Evolutionary conservation across 306 rosid genomes (phyloP), one percentile per base, ranked within the genome.

Genomic region (Astragalus glycyphyllos): DNA sequence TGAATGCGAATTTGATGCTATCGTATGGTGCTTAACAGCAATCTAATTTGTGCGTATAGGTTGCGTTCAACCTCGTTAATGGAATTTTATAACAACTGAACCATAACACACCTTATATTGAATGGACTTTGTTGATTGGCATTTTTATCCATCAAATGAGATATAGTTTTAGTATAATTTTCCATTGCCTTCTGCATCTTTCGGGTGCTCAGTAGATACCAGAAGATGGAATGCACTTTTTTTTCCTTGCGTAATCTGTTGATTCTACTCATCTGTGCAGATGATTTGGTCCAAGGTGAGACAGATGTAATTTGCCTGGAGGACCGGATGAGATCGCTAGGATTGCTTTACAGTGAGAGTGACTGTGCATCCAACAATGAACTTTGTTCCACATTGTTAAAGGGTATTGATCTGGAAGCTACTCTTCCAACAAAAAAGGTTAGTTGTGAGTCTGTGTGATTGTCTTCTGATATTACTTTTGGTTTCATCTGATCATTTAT

Each of bases 381-480:
- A 70, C 74, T 63, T 8, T 79, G 65, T 59, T 91, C 89, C 68
- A 16, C 69, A 8, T 75, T 83, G 69, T 77, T 87, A 49, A 79
- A 86, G 74, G 83, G 85, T 70, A 73, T 87, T 83, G 86, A 91
- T 65, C 86, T 91, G 57, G 85, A 87, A 66, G 71, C 80, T 55
- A 51, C 47, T 66, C 47, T 85, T 68, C 85, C 86, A 40, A 77
- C 53, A 68, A 89, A 84, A 81, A 91, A 86, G 96, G 97, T 94
- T 32, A 40, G 81, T 58, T 78, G 11, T 11, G 68, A 72, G 32
- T 48, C 53, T 5, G 47, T 17, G 47, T 55, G 65, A 55, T 68
- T 61, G 41, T 49, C 55, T 11, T 66, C 6, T 74, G 55, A 50
- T 48, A 41, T 56, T 23, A 11, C 26, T 10, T 46, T 35, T 69